phyloP scores from a whole-genome alignment of 1,284 basidiomycete genomes.

The Meira nashicola region DNA sequence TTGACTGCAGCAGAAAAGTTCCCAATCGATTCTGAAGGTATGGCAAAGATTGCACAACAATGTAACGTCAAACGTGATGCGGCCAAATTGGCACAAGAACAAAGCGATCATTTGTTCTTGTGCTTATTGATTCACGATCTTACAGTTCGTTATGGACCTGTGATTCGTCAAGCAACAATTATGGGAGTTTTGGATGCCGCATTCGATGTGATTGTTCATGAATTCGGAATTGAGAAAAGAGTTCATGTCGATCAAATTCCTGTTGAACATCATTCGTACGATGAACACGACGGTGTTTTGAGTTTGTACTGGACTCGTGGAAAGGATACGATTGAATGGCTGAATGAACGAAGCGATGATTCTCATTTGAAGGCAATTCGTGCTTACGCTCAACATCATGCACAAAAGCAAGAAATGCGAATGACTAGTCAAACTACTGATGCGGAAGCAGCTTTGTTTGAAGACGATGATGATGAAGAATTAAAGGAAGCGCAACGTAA shows the following conservation, averaged over 20 bases:
- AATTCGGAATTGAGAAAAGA: constrained; percentile 95
- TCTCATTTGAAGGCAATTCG: constrained; percentile 45
- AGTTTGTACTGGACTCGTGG: constrained; percentile 66
- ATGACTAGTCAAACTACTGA: constrained; percentile 38
- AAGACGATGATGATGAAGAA: constrained; percentile 37
- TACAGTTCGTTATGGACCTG: constrained; percentile 88
- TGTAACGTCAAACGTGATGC: constrained; percentile 74
- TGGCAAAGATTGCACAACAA: constrained; percentile 86
- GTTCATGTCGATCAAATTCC: constrained; percentile 99
- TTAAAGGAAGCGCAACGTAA: constrained; percentile 25
- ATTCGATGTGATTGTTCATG: constrained; percentile 87
- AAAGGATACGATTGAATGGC: constrained; percentile 81
- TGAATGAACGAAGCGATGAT: constrained; percentile 82
- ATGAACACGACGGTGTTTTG: constrained; percentile 81
- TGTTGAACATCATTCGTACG: constrained; percentile 75
- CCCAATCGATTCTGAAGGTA: constrained; percentile 90
- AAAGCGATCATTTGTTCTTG: constrained; percentile 88
- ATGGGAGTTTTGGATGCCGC: constrained; percentile 90
- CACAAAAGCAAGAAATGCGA: constrained; percentile 27
- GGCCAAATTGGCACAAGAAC: constrained; percentile 85
- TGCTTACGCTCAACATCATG: constrained; percentile 32
- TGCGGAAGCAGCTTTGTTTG: constrained; percentile 43
- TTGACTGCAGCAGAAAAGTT: constrained; percentile 73
- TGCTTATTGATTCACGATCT: constrained; percentile 89
- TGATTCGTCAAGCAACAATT: constrained; percentile 78